A percentile compares a stretch with the other conserved stretches of the same genome.
phyloP scores from a whole-genome alignment of 176 grass and related monocot genomes.

The Avena sativa region DNA sequence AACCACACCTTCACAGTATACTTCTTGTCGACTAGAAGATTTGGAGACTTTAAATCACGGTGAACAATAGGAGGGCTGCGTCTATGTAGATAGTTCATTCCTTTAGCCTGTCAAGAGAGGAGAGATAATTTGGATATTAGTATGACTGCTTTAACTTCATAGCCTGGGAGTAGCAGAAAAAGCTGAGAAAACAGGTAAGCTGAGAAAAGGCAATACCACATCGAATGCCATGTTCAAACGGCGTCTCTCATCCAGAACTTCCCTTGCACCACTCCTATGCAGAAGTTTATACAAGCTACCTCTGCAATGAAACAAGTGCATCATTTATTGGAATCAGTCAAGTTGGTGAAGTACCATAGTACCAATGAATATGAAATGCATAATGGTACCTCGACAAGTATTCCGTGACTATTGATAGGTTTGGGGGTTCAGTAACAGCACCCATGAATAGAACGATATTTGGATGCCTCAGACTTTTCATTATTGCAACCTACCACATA shows the following conservation, averaged over 20 bases:
- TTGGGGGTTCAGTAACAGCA: conserved; percentile 85
- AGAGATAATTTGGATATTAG: conserved; percentile 42
- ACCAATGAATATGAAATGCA: conserved; percentile 25
- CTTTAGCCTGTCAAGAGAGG: conserved; percentile 76
- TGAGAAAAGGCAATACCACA: conserved; percentile 63
- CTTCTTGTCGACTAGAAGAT: conserved; percentile 98
- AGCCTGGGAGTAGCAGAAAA: background rate
- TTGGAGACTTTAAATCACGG: conserved; percentile 97
- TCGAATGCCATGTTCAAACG: conserved; percentile 96
- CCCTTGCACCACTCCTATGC: conserved; percentile 72
- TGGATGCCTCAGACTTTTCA: conserved; percentile 93
- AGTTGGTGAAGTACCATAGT: background rate
- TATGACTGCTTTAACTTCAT: conserved; percentile 20
- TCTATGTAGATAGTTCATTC: conserved; percentile 98
- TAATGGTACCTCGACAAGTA: conserved; percentile 86
- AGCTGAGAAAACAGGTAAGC: conserved; percentile 18
- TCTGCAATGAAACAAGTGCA: conserved; percentile 57
- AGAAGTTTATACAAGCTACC: conserved; percentile 97
- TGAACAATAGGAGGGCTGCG: conserved; percentile 96
- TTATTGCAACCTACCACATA: conserved; percentile 68
- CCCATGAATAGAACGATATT: conserved; percentile 99
- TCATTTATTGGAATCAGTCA: background rate
- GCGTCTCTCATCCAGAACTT: conserved; percentile 92
- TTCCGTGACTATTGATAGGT: conserved; percentile 86
- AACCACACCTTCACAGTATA: conserved; percentile 92